Base-by-base conservation (phyloP, 1,139 yeast genomes). In the Pichia sp. region DNA sequence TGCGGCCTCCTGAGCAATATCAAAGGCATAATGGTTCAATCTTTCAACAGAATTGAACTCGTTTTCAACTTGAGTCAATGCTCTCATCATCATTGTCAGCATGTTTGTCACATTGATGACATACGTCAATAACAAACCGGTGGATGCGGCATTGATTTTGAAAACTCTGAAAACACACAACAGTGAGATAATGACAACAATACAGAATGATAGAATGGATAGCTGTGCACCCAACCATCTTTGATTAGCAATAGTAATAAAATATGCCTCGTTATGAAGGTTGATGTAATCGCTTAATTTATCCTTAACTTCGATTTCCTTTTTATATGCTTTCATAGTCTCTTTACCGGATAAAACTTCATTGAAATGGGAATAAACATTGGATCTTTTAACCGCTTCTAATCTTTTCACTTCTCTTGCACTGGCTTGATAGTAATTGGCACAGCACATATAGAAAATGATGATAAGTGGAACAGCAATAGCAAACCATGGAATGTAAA, bases 401-500 rank as follows among this genome's bases (percentile, higher is more conserved):
- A 80, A 61, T 57, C 85, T 68, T 57, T 79, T 79, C 39, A 79
- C 66, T 59, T 80, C 85, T 59, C 85, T 67, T 1, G 82, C 72
- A 2, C 81, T 75, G 49, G 71, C 75, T 59, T 78, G 84, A 56
- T 79, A 79, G 53, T 62, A 75, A 47, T 68, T 67, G 36, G 77
- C 67, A 40, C 71, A 57, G 10, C 64, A 53, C 29, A 68, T 58
- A 48, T 72, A 64, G 29, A 62, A 44, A 27, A 58, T 36, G 2
- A 53, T 52, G 41, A 73, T 52, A 44, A 69, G 55, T 10, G 75
- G 75, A 34, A 75, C 59, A 7, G 74, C 70, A 41, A 69, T 59
- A 11, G 75, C 58, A 51, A 70, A 55, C 81, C 84, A 84, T 11
- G 92, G 95, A 49, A 85, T 68, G 59, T 84, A 85, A 54, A 80